These are phyloP conservation scores for Medicago arabica DNA, from an alignment of 306 rosid genomes.

Conservation along the genomic window DNA sequence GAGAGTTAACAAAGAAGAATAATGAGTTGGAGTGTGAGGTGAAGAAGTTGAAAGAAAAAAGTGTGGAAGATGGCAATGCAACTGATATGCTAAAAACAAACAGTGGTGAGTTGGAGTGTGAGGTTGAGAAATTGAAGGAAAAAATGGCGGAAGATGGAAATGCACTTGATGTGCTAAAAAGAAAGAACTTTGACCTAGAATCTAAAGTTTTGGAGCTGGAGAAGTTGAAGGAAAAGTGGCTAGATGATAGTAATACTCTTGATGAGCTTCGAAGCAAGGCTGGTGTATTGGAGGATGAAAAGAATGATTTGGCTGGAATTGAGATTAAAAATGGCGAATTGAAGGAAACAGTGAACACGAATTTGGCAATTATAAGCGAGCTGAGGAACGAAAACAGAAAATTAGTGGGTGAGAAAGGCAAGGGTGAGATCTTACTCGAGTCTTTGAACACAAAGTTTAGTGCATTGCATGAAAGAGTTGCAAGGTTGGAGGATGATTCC, in stretches of 20 bases:
- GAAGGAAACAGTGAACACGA: constrained; percentile 16
- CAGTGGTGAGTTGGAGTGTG: background rate
- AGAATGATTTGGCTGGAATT: background rate
- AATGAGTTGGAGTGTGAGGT: too few relatives aligned
- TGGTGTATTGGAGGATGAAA: constrained; percentile 21
- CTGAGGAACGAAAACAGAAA: background rate
- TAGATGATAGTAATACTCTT: background rate
- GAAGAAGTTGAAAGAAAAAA: too few relatives aligned
- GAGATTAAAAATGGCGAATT: constrained; percentile 16
- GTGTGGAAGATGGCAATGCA: too few relatives aligned
- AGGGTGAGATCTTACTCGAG: background rate
- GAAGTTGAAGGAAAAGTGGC: background rate
- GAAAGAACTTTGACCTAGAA: background rate
- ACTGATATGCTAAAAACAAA: too few relatives aligned
- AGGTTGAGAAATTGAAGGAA: constrained; percentile 6
- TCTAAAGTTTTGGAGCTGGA: background rate
- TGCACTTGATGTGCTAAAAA: background rate
- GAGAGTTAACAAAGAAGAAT: too few relatives aligned
- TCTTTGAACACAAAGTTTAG: background rate
- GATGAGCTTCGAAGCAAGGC: constrained; percentile 1
- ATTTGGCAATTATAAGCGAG: background rate
- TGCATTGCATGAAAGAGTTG: constrained; percentile 1
- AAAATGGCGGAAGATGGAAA: background rate
- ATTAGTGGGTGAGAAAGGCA: background rate
- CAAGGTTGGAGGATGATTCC: constrained; percentile 8